Evolutionary conservation across 371 early-diverging fungal species (phyloP), one percentile per base, ranked within the genome.

Genomic region (Mucor lusitanicus): DNA sequence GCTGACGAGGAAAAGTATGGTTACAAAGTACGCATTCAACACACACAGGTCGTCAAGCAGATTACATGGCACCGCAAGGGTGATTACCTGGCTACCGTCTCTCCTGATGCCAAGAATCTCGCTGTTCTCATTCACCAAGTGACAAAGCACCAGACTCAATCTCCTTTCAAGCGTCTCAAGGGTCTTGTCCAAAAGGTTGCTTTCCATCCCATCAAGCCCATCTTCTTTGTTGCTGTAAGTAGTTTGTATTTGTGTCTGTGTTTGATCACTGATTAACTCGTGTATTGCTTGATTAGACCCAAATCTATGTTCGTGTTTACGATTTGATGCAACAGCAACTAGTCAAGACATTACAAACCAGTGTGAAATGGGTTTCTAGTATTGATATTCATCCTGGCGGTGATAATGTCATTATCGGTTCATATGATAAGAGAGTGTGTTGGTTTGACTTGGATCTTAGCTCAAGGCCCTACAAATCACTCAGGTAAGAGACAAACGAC

Each of bases 361-460:
- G 93, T 23, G 91, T 89, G 61, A 91, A 93, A 78, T 97, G 97
- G 98, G 94, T 98, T 61, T 97, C 98, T 2, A 90, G 90, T 71
- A 84, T 99, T 74, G 96, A 94, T 75, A 78, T 97, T 53, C 99
- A 99, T 74, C 97, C 98, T 27, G 90, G 87, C 63, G 88, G 87
- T 68, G 98, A 99, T 75, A 95, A 99, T 79, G 81, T 99, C 57
- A 90, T 99, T 60, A 87, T 97, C 61, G 98, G 99, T 53, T 92
- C 92, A 44, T 97, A 95, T 71, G 99, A 99, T 74, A 94, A 92
- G 74, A 88, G 91, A 59, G 84, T 97, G 21, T 90, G 91, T 69
- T 99, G 99, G 99, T 98, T 97, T 74, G 99, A 99, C 82, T 78
- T 96, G 76, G 98, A 98, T 76, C 83, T 97, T 66, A 91, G 94